Base-by-base conservation (phyloP, 257 asterid genomes). In the Solanum gracilifrons region DNA sequence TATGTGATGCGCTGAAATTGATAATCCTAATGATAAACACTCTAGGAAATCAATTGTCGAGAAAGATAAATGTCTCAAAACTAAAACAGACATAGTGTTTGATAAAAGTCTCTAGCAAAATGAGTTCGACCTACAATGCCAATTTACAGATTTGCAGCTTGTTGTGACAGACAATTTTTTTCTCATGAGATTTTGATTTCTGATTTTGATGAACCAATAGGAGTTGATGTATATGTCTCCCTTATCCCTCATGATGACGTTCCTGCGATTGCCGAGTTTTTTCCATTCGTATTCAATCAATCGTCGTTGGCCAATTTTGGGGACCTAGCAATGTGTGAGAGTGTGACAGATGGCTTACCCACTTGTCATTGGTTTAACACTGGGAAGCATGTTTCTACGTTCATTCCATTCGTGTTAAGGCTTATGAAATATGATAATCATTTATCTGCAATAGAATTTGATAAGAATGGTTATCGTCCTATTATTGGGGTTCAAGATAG, bases 401-500 rank as follows among this genome's bases (percentile, higher is more conserved):
- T 25, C 29, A 60, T 23, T 60, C 29, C 4, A 8, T 60, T 23
- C 12, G 13, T 60, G 69, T 9, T 60, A 13, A 21, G 27, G 69
- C 69, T 7, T 60, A 7, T 3, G 13, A 58, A 58, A 7, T 60
- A 21, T 60, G 98, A 87, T 88, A 96, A 95, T 92, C 48, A 92
- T 71, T 93, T 94, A 46, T 46, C 55, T 46, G 6, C 6, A 13
- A 87, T 92, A 31, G 92, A 94, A 71, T 95, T 95, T 89, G 95
- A 94, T 66, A 90, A 84, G 87, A 92, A 73, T 85, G 96, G 96
- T 41, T 87, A 90, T 89, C 91, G 92, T 91, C 86, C 93, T 55
- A 97, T 94, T 32, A 92, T 93, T 35, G 98, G 98, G 84, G 98
- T 92, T 86, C 92, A 93, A 55, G 98, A 98, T 66, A 96, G 96